phyloP scores from a whole-genome alignment of 2,329 filamentous ascomycete genomes.

The Phoma sp. region DNA sequence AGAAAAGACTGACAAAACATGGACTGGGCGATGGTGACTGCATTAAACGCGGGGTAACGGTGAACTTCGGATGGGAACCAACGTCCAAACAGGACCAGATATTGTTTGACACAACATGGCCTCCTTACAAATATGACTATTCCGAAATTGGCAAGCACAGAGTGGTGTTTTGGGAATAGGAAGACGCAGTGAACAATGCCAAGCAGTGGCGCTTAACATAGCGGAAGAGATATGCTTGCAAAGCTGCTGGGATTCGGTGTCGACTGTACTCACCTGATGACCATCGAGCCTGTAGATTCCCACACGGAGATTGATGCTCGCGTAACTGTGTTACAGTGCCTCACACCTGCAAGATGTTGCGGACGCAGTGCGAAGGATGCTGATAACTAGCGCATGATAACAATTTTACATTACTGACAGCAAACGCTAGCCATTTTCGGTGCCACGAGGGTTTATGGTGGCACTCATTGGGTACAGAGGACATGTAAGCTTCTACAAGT shows the following conservation, averaged over 20 bases:
- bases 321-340: conserved; percentile 1
- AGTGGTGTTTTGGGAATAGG: not conserved
- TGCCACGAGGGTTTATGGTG: conserved; percentile 22
- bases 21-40: not conserved
- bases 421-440: conserved; percentile 24
- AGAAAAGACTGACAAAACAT: not conserved
- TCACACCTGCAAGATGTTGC: conserved; percentile 6
- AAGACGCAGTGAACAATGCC: conserved; percentile 3
- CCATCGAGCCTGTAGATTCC: not conserved
- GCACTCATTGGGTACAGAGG: conserved; percentile 25
- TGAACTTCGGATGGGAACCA: no score
- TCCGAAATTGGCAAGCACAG: not conserved
- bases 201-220: conserved; percentile 12
- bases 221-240: not conserved
- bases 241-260: not conserved
- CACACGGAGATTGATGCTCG: not conserved
- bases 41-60: not conserved
- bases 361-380: conserved; percentile 16
- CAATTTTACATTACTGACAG: conserved; percentile 22
- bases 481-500: not conserved
- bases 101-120: not conserved
- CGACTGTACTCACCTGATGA: conserved; percentile 9
- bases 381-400: conserved; percentile 25
- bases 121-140: not conserved
- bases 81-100: not conserved